Evolutionary conservation across 2,329 filamentous ascomycete genomes (phyloP), one percentile per base, ranked within the genome.

Genomic region (Botryotinia convoluta): DNA sequence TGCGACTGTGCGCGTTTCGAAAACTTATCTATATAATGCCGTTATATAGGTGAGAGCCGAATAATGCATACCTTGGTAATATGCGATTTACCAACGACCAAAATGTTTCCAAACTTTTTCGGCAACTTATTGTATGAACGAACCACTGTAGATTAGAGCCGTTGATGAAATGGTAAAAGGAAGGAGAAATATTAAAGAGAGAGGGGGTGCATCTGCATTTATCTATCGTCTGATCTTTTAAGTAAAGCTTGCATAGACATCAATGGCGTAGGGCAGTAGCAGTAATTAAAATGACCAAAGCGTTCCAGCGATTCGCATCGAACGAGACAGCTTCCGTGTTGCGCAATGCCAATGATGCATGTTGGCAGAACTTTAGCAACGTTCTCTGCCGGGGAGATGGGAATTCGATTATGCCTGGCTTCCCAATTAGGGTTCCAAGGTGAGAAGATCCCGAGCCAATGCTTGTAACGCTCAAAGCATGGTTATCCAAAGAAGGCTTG

Each of bases 241-340:
- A n/a, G 61, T 75, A 72, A 73, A 60, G 45, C 74, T 72, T 76
- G 79, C 79, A 80, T 81, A 79, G 76, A 79, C 74, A 74, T 71
- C 72, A 72, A 73, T 75, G 69, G 75, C 74, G 74, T 75, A 74
- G 75, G 74, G 72, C 76, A 78, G 74, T 77, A 79, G 45, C 37
- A 63, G 45, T 63, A 63, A 77, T 80, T 77, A 78, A 79, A 79
- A 78, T 76, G 75, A 81, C 81, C 82, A 83, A 86, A 85, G 84
- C 84, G 84, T 80, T 81, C 81, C 82, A 82, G 81, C 81, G 82
- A 85, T 83, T 84, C 82, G 82, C 82, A 83, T 83, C 84, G 82
- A 83, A 81, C 83, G 82, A 85, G 84, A 86, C 83, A 78, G 80
- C 81, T 83, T 82, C 82, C 80, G 85, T 85, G 76, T 78, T 77